Base-by-base conservation (phyloP, 768 basidiomycete genomes). In the Porpolomopsis calyptriformis region DNA sequence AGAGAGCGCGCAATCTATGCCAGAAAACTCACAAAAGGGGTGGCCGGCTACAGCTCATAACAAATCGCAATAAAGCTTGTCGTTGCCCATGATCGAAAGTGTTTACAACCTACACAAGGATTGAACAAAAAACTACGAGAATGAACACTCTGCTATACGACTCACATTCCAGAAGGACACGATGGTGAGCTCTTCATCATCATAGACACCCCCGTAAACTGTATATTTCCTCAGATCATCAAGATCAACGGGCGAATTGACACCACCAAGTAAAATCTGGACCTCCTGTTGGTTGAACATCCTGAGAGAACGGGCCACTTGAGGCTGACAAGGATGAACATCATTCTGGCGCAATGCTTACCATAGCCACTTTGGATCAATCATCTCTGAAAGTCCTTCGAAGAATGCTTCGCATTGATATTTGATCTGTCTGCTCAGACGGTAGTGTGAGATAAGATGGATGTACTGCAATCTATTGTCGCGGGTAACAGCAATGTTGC, bases 271-370 rank as follows among this genome's bases (percentile, higher is more conserved):
- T 1, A 98, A 69, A 40, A 94, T 83, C 59, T 92, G 91, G 3
- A 97, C 70, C 62, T 98, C 96, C 58, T 89, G 85, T 53, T 94
- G 93, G 61, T 97, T 94, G 66, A 98, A 99, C 88, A 98, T 93
- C 37, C 90, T 87, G 50, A 40, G 23, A 10, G n/a, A 26, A 29
- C 26, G 16, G 16, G 5, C 18, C 10, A 45, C 26, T 35, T 10
- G 18, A 25, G 40, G 12, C 25, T 11, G 20, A 31, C 11, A 20
- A 37, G 18, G 8, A 11, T 37, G 8, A 31, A 14, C 47, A 36
- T 8, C 20, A 42, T n/a, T n/a, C n/a, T n/a, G n/a, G 33, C 25
- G 20, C 33, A n/a, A 44, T 25, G 57, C 67, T 23, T 24, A 83
- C 78, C 82, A 68, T 18, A 94, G 72, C 88, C 87, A 97, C 55